These are phyloP conservation scores for Lippia alba DNA, from an alignment of 305 asterid species.

Conservation along the genomic window DNA sequence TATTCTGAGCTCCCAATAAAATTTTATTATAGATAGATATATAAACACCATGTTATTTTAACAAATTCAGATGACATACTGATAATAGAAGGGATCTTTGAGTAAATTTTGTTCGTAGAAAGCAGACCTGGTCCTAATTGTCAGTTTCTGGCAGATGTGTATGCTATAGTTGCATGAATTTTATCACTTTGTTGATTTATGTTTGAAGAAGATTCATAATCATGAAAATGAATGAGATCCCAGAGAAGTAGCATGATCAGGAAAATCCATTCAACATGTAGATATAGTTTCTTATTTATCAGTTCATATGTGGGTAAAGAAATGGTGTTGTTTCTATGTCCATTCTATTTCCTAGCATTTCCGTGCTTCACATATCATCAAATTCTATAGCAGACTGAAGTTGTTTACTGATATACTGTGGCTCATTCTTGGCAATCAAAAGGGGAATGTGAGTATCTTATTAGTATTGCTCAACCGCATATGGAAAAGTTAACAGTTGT, in stretches of 20 bases:
- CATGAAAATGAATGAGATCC: conserved; percentile 1
- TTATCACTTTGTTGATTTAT: conserved; percentile 27
- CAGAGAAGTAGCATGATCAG: conserved; percentile 20
- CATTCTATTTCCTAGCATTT: conserved; percentile 10
- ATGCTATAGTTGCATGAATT: conserved; percentile 14
- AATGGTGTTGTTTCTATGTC: conserved; percentile 6
- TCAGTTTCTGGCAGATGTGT: background rate
- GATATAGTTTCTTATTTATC: conserved; percentile 2
- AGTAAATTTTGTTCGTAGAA: background rate
- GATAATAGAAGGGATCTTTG: conserved; percentile 17
- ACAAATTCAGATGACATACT: background rate
- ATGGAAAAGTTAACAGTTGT: conserved; percentile 92
- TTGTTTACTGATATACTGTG: conserved; percentile 23
- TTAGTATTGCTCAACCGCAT: conserved; percentile 80
- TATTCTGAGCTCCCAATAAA: background rate
- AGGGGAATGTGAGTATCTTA: conserved; percentile 91
- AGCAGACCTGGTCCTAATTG: background rate
- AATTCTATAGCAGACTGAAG: conserved; percentile 17
- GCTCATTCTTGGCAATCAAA: conserved; percentile 60
- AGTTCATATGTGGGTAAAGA: conserved; percentile 5
- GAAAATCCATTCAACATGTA: conserved; percentile 18
- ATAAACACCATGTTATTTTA: background rate
- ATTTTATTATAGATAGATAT: too few relatives aligned
- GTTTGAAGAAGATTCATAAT: conserved; percentile 11
- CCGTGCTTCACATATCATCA: conserved; percentile 17